A percentile compares a stretch with the other conserved stretches of the same genome.
Evolutionary conservation across 2,329 filamentous ascomycete genomes (phyloP).

Genomic region (Aspergillus texensis): DNA sequence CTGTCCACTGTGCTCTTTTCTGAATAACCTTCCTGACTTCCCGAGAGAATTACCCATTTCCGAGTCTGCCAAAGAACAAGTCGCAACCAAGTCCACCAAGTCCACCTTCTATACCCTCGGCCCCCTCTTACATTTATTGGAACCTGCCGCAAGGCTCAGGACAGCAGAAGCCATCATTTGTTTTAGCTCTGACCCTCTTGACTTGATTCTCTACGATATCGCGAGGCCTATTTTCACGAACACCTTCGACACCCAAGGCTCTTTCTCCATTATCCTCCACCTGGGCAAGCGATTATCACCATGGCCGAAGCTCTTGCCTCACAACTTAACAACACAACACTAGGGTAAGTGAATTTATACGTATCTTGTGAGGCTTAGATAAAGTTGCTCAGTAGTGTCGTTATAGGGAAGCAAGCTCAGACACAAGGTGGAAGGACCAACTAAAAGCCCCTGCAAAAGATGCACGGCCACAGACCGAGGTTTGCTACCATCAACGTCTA

Average conservation of each 20-base stretch:
- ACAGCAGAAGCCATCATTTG: background rate
- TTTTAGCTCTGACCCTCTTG: no score
- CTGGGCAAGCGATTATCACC: slow-evolving; percentile 23
- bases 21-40: background rate
- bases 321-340: slow-evolving; percentile 48
- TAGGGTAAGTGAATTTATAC: slow-evolving; percentile 38
- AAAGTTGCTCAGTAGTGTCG: slow-evolving; percentile 18
- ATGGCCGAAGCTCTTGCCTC: slow-evolving; percentile 50
- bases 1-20: background rate
- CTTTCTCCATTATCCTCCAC: slow-evolving; percentile 1
- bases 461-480: slow-evolving; percentile 53
- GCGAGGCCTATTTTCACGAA: background rate
- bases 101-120: background rate
- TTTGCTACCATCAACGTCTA: slow-evolving; percentile 27
- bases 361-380: background rate
- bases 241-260: background rate
- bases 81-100: background rate
- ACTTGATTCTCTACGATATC: background rate
- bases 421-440: slow-evolving; percentile 48
- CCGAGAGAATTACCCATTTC: background rate
- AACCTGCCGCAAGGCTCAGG: background rate
- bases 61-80: background rate
- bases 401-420: slow-evolving; percentile 41
- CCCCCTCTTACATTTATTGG: background rate
- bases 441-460: slow-evolving; percentile 53